phyloP scores from a whole-genome alignment of 2,329 filamentous ascomycete species.

The Aspergillus glaucus region DNA sequence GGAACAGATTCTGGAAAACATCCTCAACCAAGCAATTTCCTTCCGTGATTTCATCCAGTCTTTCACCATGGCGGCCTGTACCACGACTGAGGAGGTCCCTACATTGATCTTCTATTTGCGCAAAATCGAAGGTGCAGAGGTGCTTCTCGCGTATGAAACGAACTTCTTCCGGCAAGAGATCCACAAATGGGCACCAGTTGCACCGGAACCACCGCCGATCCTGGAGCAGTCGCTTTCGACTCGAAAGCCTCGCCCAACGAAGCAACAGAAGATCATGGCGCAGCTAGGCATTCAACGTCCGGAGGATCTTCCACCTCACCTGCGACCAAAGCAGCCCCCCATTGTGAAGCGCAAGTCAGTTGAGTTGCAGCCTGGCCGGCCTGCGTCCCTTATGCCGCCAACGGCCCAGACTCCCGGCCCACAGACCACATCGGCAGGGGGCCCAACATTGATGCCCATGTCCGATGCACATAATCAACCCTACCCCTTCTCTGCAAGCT shows the following conservation, averaged over 20 bases:
- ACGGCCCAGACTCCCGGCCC: slow-evolving; percentile 24
- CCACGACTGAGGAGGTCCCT: slow-evolving; percentile 77
- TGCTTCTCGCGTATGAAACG: slow-evolving; percentile 85
- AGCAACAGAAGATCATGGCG: slow-evolving; percentile 89
- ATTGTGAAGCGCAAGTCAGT: slow-evolving; percentile 63
- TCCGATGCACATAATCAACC: slow-evolving; percentile 22
- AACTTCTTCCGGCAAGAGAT: slow-evolving; percentile 95
- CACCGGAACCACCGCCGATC: slow-evolving; percentile 76
- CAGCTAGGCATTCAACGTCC: slow-evolving; percentile 84
- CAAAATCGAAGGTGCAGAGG: slow-evolving; percentile 95
- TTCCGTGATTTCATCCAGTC: slow-evolving; percentile 77
- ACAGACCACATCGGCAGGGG: slow-evolving; percentile 23
- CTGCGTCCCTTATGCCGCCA: slow-evolving; percentile 23
- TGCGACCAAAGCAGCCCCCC: slow-evolving; percentile 70
- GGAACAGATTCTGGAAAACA: slow-evolving; percentile 75
- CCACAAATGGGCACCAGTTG: slow-evolving; percentile 90
- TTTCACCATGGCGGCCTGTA: slow-evolving; percentile 74
- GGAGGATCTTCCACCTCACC: slow-evolving; percentile 78
- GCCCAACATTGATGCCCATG: slow-evolving; percentile 29
- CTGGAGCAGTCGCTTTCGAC: slow-evolving; percentile 85
- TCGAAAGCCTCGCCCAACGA: slow-evolving; percentile 90
- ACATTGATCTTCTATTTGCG: slow-evolving; percentile 91
- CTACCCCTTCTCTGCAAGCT: slow-evolving; percentile 36
- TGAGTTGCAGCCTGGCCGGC: slow-evolving; percentile 32
- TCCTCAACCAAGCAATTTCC: slow-evolving; percentile 74